Evolutionary conservation across 208 protist species (phyloP).

Genomic region (Trypanosoma vivax): DNA sequence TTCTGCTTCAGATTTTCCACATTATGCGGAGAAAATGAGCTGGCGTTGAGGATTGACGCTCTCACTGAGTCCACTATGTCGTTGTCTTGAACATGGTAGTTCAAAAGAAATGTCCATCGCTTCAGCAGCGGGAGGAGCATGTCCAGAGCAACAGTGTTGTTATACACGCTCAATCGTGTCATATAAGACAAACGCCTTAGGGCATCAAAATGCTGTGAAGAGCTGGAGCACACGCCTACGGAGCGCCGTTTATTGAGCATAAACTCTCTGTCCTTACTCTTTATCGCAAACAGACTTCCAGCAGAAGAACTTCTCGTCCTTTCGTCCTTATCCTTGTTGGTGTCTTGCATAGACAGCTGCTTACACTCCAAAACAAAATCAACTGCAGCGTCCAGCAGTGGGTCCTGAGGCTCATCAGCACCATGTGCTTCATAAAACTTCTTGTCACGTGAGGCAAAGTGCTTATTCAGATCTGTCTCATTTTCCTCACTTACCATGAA

Average conservation of each 20-base stretch:
- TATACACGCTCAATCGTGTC: conserved; percentile 16
- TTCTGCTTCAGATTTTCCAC: neutral
- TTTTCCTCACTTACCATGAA: conserved; percentile 6
- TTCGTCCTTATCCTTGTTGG: no score
- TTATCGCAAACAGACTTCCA: no score
- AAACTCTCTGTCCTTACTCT: no score
- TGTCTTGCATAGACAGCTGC: no score
- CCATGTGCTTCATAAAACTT: conserved; percentile 5
- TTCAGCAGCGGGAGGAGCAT: conserved; percentile 16
- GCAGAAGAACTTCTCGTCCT: no score
- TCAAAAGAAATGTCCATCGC: conserved; percentile 13
- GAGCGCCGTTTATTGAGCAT: neutral
- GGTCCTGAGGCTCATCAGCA: neutral
- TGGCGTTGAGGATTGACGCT: no score
- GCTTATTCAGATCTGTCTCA: conserved; percentile 9
- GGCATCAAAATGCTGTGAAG: neutral
- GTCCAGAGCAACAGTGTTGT: conserved; percentile 17
- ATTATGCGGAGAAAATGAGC: neutral
- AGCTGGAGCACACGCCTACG: neutral
- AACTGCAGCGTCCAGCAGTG: no score
- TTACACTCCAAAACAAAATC: no score
- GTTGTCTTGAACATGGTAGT: neutral
- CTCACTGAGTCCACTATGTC: conserved; percentile 19
- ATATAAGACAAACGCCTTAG: neutral
- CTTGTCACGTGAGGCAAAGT: conserved; percentile 17